Percentiles rank a stretch among this genome's conserved stretches.
phyloP scores from a whole-genome alignment of 495 filamentous ascomycete genomes.

The Podospora fimiseda region DNA sequence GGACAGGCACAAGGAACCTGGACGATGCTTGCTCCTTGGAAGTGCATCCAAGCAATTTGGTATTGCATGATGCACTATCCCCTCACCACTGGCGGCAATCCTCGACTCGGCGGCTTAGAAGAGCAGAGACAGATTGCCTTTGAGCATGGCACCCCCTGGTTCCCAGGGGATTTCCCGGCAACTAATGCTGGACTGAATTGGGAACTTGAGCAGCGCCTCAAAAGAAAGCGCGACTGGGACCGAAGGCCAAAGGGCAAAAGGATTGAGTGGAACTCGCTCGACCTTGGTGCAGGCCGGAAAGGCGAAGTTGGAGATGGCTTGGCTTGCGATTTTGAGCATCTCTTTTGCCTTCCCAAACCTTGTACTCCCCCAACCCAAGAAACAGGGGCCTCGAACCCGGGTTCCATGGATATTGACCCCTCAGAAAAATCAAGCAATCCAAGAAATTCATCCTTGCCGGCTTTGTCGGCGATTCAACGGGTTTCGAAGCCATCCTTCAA shows the following conservation, averaged over 20 bases:
- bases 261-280: conserved; percentile 66
- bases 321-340: conserved; percentile 79
- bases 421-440: conserved; percentile 4
- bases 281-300: conserved; percentile 64
- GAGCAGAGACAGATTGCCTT: conserved; percentile 77
- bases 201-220: conserved; percentile 59
- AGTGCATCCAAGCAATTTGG: conserved; percentile 82
- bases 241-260: conserved; percentile 76
- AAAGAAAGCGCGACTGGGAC: conserved; percentile 64
- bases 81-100: conserved; percentile 68
- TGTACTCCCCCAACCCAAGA: conserved; percentile 13
- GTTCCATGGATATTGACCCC: conserved; percentile 20
- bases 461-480: conserved; percentile 19
- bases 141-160: conserved; percentile 73
- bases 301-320: conserved; percentile 82
- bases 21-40: conserved; percentile 88
- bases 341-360: conserved; percentile 34
- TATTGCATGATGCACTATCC: conserved; percentile 81
- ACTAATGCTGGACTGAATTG: conserved; percentile 74
- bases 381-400: conserved; percentile 9
- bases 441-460: background rate
- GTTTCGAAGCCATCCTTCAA: conserved; percentile 28
- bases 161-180: conserved; percentile 82
- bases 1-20: conserved; percentile 61
- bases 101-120: conserved; percentile 74